Evolutionary conservation across 1,284 basidiomycete genomes (phyloP).

Genomic region (Austropuccinia psidii): DNA sequence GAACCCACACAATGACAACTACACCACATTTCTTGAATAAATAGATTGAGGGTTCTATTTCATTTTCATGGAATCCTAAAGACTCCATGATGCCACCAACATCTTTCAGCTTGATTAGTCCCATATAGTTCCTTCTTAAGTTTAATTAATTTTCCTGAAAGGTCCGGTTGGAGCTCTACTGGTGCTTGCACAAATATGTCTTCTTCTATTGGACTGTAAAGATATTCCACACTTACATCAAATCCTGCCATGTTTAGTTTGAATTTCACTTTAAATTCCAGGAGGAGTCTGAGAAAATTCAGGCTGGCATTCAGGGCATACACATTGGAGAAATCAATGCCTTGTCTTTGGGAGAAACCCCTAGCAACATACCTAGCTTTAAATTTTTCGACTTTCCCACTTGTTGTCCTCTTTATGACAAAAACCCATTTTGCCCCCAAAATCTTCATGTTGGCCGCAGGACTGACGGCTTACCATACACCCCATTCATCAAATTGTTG

Average conservation of each 20-base stretch:
- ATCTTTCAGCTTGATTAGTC: too few species aligned
- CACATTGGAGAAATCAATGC: not conserved
- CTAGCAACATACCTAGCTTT: not conserved
- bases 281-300: not conserved
- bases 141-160: not conserved
- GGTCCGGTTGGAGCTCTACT: too few species aligned
- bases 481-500: not conserved
- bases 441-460: not conserved
- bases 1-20: not conserved
- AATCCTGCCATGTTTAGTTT: not conserved
- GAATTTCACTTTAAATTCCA: not conserved
- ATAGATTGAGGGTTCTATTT: not conserved
- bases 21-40: too few species aligned
- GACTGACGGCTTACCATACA: not conserved
- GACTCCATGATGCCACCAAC: not conserved
- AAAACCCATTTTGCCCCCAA: not conserved
- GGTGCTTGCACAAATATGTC: not conserved
- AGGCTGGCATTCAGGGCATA: not conserved
- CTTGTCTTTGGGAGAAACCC: not conserved
- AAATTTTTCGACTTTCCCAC: not conserved
- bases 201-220: not conserved
- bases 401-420: not conserved
- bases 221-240: not conserved
- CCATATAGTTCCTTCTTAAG: too few species aligned
- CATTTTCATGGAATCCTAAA: not conserved